Evolutionary conservation across 1,284 basidiomycete genomes (phyloP).

Genomic region (Apiotrichum siamense): DNA sequence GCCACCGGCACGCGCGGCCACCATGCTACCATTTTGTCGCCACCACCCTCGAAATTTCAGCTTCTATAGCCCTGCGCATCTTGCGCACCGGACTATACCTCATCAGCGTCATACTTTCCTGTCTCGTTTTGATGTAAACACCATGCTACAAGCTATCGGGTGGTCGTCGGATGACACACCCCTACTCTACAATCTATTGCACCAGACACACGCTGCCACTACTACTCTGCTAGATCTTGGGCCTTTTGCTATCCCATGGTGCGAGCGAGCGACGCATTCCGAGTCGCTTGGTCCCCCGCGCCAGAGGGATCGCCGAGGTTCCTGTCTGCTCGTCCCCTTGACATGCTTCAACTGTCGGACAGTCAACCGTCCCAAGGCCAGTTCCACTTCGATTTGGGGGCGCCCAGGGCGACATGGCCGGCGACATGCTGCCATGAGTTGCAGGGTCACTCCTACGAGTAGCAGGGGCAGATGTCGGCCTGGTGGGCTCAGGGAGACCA

Average conservation of each 20-base stretch:
- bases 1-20: no score
- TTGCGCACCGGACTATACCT: no score
- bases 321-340: not conserved
- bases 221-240: slow-evolving; percentile 10
- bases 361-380: not conserved
- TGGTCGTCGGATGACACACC: no score
- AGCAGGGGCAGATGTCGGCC: not conserved
- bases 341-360: not conserved
- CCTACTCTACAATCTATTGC: not conserved
- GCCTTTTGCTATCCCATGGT: slow-evolving; percentile 31
- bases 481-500: not conserved
- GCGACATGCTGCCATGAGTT: not conserved
- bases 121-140: no score
- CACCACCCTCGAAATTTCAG: no score
- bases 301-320: slow-evolving; percentile 11
- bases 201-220: not conserved
- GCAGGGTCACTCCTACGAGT: not conserved
- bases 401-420: no score
- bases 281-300: slow-evolving; percentile 37
- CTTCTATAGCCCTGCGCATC: no score
- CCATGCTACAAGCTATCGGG: no score
- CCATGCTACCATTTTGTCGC: no score
- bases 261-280: slow-evolving; percentile 43
- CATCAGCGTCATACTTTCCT: no score
- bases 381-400: no score